Evolutionary conservation across 331 rosid species (phyloP), one percentile per base, ranked within the genome.

Genomic region (Malus hybrid): DNA sequence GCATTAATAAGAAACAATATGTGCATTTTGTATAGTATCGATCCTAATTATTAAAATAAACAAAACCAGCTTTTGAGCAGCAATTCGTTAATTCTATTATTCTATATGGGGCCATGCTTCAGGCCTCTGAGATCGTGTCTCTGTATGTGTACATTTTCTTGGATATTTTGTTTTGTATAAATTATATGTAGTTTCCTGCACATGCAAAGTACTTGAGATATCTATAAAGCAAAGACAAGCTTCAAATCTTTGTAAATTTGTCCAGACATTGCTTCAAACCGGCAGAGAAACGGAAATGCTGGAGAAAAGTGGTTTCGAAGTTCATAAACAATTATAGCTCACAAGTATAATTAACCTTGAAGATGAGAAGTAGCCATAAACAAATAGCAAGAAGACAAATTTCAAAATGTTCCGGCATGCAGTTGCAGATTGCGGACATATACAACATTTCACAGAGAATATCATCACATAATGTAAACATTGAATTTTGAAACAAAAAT

Each of bases 321-420:
- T 75, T 79, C 73, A 75, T 80, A 84, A 82, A 82, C 82, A 73
- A 82, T 14, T 68, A 10, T 5, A 2, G 9, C 26, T 12, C 71
- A 74, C 55, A 76, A 71, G 63, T 77, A 72, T 78, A 32, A 32
- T 33, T 60, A 68, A 65, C 75, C 66, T 48, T 70, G 74, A 75
- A 84, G 81, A 60, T 29, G 82, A 66, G 70, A 34, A 39, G 24
- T 58, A 30, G 15, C 80, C 57, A 26, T 39, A 63, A 70, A 74
- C 7, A 81, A 71, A 60, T 26, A 56, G 71, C 68, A 70, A 83
- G 39, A 71, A 66, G 83, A 83, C 91, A 81, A 79, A 71, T 42
- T 62, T 52, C 74, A 68, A 73, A 75, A 73, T 74, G 81, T 53
- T 66, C 65, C 70, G 52, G 44, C 46, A 77, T 74, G 74, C 75